Percentiles rank a stretch among this genome's conserved stretches.
phyloP scores from a whole-genome alignment of 768 basidiomycete genomes.

The Suillus subalutaceus region DNA sequence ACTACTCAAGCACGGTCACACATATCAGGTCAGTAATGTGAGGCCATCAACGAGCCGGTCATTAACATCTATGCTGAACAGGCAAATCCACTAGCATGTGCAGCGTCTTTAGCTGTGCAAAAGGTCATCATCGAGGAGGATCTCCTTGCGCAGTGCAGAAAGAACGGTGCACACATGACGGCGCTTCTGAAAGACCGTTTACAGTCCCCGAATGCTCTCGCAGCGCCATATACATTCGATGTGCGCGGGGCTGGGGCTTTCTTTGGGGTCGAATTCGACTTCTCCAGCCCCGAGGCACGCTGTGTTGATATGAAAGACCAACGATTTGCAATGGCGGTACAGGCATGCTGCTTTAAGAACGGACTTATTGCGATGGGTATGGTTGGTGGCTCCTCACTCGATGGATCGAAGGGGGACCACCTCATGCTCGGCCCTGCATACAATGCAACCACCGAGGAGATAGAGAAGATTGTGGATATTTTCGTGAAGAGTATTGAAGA shows the following conservation, averaged over 20 bases:
- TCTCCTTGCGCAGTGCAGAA: conserved; percentile 65
- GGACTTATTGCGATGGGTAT: conserved; percentile 76
- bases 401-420: conserved; percentile 75
- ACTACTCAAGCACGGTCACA: conserved; percentile 83
- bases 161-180: conserved; percentile 63
- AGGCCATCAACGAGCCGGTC: background rate
- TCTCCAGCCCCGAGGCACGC: conserved; percentile 45
- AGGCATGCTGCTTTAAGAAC: conserved; percentile 68
- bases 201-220: conserved; percentile 52
- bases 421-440: conserved; percentile 80
- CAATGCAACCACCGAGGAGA: conserved; percentile 70
- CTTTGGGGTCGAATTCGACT: conserved; percentile 85
- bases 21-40: conserved; percentile 61
- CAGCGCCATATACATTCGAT: conserved; percentile 73
- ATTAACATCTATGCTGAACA: conserved; percentile 30
- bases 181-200: conserved; percentile 57
- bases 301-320: conserved; percentile 53
- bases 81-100: conserved; percentile 77
- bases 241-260: conserved; percentile 84
- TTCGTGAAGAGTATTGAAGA: conserved; percentile 72
- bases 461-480: conserved; percentile 66
- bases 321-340: conserved; percentile 68
- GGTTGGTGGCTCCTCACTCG: conserved; percentile 65
- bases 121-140: conserved; percentile 69
- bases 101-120: conserved; percentile 82